Base-by-base conservation (phyloP, 139 green algal genomes). In the Tetradesmus obliquus region DNA sequence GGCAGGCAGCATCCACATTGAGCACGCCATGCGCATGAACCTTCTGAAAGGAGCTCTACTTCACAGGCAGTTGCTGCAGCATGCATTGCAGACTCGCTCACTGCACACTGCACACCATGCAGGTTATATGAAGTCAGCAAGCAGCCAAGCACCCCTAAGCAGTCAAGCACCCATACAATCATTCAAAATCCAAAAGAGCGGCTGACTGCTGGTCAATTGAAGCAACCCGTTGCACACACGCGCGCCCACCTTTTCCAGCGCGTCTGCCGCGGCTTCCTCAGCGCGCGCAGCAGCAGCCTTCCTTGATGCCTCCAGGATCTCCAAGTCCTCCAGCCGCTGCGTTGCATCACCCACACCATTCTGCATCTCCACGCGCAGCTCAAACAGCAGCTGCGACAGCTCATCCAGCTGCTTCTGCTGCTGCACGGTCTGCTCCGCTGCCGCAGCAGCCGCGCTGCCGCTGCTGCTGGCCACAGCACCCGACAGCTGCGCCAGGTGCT, bases 311-410 rank as follows among this genome's bases (percentile, higher is more conserved):
- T 91, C 88, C 22, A 76, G 22, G 3, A 91, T 91, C 6, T 91
- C 88, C 12, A 91, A 17, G 32, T 91, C 88, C 9, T 87, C 76
- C 10, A 53, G 10, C 32, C 72, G 54, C 20, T 84, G 45, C n/a
- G 58, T 58, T 45, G 55, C 55, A 72, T 86, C 87, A 19, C n/a
- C 55, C 2, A 86, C 19, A 15, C 57, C 88, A 87, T 91, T 91
- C 57, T 91, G 88, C 88, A 91, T 55, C 55, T 91, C 88, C 5
- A 91, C 76, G 3, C 88, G 55, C 55, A 91, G 79, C 22, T 79
- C 55, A 79, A 91, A 91, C 79, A 91, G 54, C 22, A 54, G 22
- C 79, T 87, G 54, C 2, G 76, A 20, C 57, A 87, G 24, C 24
- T 86, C 88, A 86, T 91, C 88, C 55, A 87, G 20, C 71, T 90